phyloP scores from a whole-genome alignment of 164 flowering plant species.

The Taxillus chinensis region DNA sequence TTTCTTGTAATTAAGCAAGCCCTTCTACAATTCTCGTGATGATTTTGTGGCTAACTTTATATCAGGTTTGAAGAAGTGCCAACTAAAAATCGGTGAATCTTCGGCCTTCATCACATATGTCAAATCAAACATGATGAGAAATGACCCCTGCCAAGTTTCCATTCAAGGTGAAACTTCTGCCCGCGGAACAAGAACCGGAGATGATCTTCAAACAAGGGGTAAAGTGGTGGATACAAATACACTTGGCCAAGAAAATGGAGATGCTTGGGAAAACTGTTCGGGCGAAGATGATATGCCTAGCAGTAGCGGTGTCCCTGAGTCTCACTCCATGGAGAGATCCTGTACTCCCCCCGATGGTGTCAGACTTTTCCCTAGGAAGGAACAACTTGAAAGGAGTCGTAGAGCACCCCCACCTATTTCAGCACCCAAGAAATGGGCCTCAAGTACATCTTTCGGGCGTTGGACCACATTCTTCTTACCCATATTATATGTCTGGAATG shows the following conservation, averaged over 20 bases:
- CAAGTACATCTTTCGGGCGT: conserved; percentile 34
- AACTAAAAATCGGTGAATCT: conserved; percentile 74
- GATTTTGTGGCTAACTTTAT: conserved; percentile 38
- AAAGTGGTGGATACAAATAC: not conserved
- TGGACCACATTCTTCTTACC: conserved; percentile 32
- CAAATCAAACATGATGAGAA: too few relatives aligned
- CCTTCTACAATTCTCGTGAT: not conserved
- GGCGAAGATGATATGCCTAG: conserved; percentile 31
- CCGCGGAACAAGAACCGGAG: too few relatives aligned
- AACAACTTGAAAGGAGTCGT: conserved; percentile 22
- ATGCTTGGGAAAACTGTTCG: conserved; percentile 28
- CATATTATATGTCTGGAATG: conserved; percentile 57
- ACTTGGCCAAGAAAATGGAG: conserved; percentile 25
- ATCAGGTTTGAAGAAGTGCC: conserved; percentile 58
- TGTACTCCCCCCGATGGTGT: conserved; percentile 27
- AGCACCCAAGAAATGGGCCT: conserved; percentile 27
- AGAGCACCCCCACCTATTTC: conserved; percentile 20
- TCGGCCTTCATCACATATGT: conserved; percentile 94
- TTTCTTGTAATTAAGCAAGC: too few relatives aligned
- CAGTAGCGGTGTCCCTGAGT: conserved; percentile 35
- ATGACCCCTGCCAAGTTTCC: too few relatives aligned
- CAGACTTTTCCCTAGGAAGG: conserved; percentile 24
- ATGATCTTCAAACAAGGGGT: too few relatives aligned
- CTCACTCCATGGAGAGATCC: conserved; percentile 37
- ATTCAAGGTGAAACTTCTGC: too few relatives aligned